Evolutionary conservation across 441 rosid genomes (phyloP).

Genomic region (Biscutella laevigata): DNA sequence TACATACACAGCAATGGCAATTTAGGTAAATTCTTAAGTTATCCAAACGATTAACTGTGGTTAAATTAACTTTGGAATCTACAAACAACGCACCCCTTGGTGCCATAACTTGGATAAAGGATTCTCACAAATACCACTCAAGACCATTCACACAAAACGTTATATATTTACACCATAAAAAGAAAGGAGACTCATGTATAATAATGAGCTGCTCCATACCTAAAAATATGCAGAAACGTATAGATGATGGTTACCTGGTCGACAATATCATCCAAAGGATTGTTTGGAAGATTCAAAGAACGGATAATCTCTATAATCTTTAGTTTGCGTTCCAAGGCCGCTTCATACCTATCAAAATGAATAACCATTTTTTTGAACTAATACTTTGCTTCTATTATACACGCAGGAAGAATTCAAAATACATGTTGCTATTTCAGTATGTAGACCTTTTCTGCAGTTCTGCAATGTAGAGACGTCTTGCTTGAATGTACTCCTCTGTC

Average conservation of each 20-base stretch:
- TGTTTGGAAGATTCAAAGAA: slow-evolving; percentile 86
- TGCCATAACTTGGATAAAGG: slow-evolving; percentile 12
- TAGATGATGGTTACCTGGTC: slow-evolving; percentile 61
- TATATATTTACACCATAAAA: slow-evolving; percentile 8
- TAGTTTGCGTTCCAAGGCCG: slow-evolving; percentile 71
- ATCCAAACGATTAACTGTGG: too few relatives aligned
- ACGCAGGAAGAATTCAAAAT: slow-evolving; percentile 9
- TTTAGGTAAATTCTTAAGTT: slow-evolving; percentile 15
- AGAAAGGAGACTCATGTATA: slow-evolving; percentile 12
- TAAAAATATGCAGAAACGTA: background rate
- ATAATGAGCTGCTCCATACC: slow-evolving; percentile 7
- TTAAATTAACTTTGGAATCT: slow-evolving; percentile 3
- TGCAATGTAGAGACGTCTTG: slow-evolving; percentile 52
- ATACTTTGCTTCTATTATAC: background rate
- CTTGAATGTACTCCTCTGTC: slow-evolving; percentile 86
- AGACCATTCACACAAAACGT: too few relatives aligned
- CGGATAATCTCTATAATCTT: slow-evolving; percentile 90
- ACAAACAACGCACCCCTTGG: slow-evolving; percentile 9
- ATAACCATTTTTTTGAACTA: slow-evolving; percentile 7
- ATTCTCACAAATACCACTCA: slow-evolving; percentile 14
- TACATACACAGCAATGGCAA: slow-evolving; percentile 12
- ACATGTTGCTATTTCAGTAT: slow-evolving; percentile 11
- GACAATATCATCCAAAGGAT: slow-evolving; percentile 94
- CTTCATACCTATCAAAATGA: slow-evolving; percentile 64
- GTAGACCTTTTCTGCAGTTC: slow-evolving; percentile 69